Base-by-base conservation (phyloP, 2,329 filamentous ascomycete species). In the Fusarium gaditjirri region DNA sequence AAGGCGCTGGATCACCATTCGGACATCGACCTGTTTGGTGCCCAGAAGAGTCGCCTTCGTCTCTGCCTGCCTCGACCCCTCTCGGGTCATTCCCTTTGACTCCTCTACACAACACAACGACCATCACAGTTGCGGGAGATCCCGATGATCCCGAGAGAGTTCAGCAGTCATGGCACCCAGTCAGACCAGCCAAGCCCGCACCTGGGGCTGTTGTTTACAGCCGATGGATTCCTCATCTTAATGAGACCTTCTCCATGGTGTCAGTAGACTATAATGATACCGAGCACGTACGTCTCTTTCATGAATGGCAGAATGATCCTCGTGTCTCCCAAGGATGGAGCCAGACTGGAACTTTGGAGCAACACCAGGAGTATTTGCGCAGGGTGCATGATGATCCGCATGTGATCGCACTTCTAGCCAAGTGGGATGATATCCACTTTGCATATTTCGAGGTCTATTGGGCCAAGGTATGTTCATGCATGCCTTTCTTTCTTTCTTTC, bases 401-500 rank as follows among this genome's bases (percentile, higher is more conserved):
- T 80, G 88, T 91, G 69, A 83, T 94, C 57, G 88, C 90, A 29
- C 84, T 95, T 49, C 84, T 95, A 65, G 93, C 90, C 11, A 87
- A 87, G 31, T 95, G 94, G 78, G 88, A 95, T 61, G 91, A 92
- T 35, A 86, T 85, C 4, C 87, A 84, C 52, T 95, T 95, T 79
- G 90, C 92, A 0, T 95, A 95, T 79, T 94, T 93, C 78, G 93
- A 95, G 80, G 84, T 94, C 4, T 95, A 94, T 80, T 95, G 92
- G 92, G 91, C 90, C 73, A 88, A 87, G 83, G 85, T 86, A 77
- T 67, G 80, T 61, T 41, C 17, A 19, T 42, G 36, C 17, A 12
- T n/a, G 12, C 27, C 27, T n/a, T n/a, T n/a, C n/a, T n/a, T n/a
- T 25, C 25, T 25, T 25, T 25, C 25, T 21, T 54, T 17, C 36